Evolutionary conservation across 169 alveolate genomes (phyloP), one percentile per base, ranked within the genome.

Genomic region (Cystoisospora suis): DNA sequence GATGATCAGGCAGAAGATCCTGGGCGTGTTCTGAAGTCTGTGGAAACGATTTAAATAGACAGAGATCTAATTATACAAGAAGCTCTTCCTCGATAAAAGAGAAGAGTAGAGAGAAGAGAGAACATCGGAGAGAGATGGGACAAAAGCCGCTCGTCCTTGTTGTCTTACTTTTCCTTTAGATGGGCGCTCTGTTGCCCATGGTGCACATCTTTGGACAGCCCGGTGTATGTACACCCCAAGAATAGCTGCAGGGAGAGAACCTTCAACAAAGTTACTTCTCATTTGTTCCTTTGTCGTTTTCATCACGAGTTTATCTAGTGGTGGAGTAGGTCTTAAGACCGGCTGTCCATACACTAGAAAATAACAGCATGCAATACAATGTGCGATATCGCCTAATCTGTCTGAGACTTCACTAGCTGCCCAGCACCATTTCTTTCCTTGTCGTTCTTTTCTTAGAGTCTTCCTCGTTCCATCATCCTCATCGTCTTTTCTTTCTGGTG

Each of bases 271-370:
- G 45, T 70, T 72, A 65, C 59, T 87, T 29, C 80, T 70, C 40
- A 61, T 81, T 32, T 87, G 80, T 65, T 87, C 91, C 17, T 87
- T 87, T 15, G 91, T 87, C 32, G 91, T 87, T 53, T 87, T 81
- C 65, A 87, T 45, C 40, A 81, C 80, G 44, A 87, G 79, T n/a
- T 75, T 87, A 80, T 87, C 91, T 1, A 87, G 87, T 9, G 91
- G 91, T 2, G 91, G 86, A 29, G 91, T 58, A 44, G 80, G 91
- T 23, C 91, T 86, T 44, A 87, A 87, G 80, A 87, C 87, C 9
- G 91, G 91, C 87, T 87, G 91, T 32, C 91, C 91, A 81, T 87
- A 87, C 79, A 87, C 87, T 58, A 87, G 80, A 79, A 72, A 70
- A 79, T 58, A 70, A 87, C 91, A 87, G 91, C 91, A 87, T 17